These are phyloP conservation scores for Fragaria ananassa DNA, from an alignment of 306 rosid genomes.

Conservation along the genomic window DNA sequence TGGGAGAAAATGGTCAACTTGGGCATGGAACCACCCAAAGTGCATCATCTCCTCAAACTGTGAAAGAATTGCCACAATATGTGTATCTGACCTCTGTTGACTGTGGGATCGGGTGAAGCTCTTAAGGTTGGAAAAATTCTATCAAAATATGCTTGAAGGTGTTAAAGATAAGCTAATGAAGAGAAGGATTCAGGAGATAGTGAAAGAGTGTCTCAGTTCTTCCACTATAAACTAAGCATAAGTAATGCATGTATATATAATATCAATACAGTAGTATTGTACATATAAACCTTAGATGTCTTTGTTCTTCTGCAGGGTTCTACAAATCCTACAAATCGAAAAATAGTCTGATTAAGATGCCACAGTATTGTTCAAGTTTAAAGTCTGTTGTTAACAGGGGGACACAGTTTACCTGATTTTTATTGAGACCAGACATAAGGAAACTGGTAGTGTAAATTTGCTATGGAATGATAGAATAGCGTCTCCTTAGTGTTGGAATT, in stretches of 20 bases:
- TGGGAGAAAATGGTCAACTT: conserved; percentile 90
- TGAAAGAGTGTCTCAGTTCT: conserved; percentile 62
- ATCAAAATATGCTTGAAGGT: conserved; percentile 58
- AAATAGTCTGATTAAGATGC: not conserved
- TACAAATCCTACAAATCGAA: not conserved
- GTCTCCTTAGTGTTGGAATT: too few relatives aligned
- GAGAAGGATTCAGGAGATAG: conserved; percentile 66
- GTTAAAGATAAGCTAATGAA: conserved; percentile 75
- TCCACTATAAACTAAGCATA: conserved; percentile 15
- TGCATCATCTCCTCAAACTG: conserved; percentile 46
- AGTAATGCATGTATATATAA: not conserved
- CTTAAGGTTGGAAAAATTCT: conserved; percentile 60
- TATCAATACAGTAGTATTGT: not conserved
- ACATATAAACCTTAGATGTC: not conserved
- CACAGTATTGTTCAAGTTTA: too few relatives aligned
- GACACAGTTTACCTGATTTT: too few relatives aligned
- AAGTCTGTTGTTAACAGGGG: too few relatives aligned
- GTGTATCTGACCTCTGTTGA: conserved; percentile 47
- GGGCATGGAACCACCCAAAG: conserved; percentile 79
- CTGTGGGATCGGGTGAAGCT: conserved; percentile 75
- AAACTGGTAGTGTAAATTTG: too few relatives aligned
- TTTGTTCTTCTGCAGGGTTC: not conserved
- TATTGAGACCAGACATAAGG: too few relatives aligned
- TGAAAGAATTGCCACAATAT: conserved; percentile 57
- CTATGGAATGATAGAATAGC: too few relatives aligned